phyloP scores from a whole-genome alignment of 148 eudicot genomes.

The Rhododendron williamsianum region DNA sequence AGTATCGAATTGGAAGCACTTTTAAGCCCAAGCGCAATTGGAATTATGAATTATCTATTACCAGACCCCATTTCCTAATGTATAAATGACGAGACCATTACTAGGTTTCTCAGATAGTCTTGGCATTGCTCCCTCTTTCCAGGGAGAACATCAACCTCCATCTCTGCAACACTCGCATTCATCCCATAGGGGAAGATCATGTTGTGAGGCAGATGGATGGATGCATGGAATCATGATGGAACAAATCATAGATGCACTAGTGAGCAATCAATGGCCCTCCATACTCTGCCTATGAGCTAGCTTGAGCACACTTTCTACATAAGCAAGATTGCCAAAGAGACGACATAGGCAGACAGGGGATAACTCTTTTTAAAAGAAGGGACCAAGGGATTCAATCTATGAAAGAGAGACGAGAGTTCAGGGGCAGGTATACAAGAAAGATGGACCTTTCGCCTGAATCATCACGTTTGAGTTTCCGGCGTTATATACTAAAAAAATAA shows the following conservation, averaged over 20 bases:
- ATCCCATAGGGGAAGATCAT: not conserved
- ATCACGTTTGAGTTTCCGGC: not conserved
- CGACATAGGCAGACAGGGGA: not conserved
- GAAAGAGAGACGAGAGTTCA: not conserved
- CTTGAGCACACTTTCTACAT: not conserved
- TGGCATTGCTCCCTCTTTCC: not conserved
- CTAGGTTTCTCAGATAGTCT: not conserved
- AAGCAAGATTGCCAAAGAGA: not conserved
- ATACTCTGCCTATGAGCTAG: not conserved
- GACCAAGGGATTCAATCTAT: not conserved
- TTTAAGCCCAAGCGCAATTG: not conserved
- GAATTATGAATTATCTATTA: not conserved
- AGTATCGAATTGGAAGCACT: not conserved
- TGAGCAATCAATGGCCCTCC: not conserved
- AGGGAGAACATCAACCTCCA: not conserved
- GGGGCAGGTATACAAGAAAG: not conserved
- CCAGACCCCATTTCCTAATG: not conserved
- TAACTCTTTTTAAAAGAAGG: not conserved
- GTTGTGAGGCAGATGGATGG: not conserved
- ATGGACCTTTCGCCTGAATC: not conserved
- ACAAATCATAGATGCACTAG: not conserved
- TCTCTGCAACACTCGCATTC: not conserved
- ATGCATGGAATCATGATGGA: not conserved
- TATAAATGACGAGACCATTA: not conserved
- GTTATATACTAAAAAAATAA: not conserved